A percentile compares a stretch with the other conserved stretches of the same genome.
These are phyloP conservation scores for Saccharomycopsis capsularis DNA, from an alignment of 805 yeast species.

Conservation along the genomic window DNA sequence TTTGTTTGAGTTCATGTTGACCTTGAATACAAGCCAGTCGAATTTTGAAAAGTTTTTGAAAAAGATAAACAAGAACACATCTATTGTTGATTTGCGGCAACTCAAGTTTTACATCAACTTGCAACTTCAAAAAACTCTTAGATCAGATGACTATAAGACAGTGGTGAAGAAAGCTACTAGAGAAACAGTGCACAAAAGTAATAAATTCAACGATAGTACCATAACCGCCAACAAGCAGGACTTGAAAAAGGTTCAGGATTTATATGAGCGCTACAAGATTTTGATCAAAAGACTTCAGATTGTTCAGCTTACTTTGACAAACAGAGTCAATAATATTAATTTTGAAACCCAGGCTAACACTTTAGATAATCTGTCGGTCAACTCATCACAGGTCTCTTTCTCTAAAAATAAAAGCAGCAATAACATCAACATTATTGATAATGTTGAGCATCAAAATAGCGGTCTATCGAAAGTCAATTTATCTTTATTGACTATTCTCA, in stretches of 20 bases:
- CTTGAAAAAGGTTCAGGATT: conserved; percentile 6
- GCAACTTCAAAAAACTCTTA: conserved; percentile 38
- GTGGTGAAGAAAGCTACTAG: background rate
- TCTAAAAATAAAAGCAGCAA: background rate
- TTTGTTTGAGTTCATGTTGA: conserved; percentile 30
- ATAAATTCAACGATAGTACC: background rate
- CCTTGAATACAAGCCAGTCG: conserved; percentile 34
- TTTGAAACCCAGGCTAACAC: conserved; percentile 13
- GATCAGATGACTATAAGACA: conserved; percentile 25
- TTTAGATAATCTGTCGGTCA: conserved; percentile 8
- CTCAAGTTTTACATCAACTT: conserved; percentile 40
- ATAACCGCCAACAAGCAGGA: background rate
- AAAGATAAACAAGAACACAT: conserved; percentile 29
- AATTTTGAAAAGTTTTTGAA: conserved; percentile 37
- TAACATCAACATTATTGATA: too few species aligned
- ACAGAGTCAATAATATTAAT: conserved; percentile 14
- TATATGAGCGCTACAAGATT: conserved; percentile 15
- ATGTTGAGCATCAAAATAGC: too few species aligned
- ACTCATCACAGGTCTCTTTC: background rate
- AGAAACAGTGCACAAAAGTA: conserved; percentile 1
- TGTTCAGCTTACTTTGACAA: conserved; percentile 17
- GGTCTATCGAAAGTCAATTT: conserved; percentile 22
- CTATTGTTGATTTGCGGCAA: conserved; percentile 41
- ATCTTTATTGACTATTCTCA: conserved; percentile 38
- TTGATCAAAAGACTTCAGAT: conserved; percentile 21